Evolutionary conservation across 495 filamentous ascomycete species (phyloP), one percentile per base, ranked within the genome.

Genomic region (Podospora bellae-mahoneyi): DNA sequence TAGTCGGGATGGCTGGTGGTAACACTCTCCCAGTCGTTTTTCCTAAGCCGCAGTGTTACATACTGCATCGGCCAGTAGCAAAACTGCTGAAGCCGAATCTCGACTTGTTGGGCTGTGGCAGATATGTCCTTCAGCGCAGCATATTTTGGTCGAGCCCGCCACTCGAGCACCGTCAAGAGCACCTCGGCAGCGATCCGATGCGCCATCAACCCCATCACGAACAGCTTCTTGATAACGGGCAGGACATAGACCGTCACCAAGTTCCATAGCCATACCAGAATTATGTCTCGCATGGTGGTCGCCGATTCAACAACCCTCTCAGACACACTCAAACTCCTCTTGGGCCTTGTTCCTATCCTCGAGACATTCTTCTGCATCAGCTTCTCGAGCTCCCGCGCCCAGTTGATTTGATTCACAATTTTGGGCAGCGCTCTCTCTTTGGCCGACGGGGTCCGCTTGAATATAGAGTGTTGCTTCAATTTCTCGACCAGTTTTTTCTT

Each of bases 41-140:
- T 96, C 57, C 94, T 84, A 69, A 91, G 87, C 13, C 93, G 91
- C 27, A 99, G 78, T 16, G 93, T 98, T 64, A 94, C 81, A 75
- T 99, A 97, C 76, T 98, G 94, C 74, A 96, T 92, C 4, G 94
- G 96, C 94, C 93, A 98, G 76, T 98, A 99, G 79, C 95, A 98
- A 77, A 98, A 98, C 74, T 99, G 95, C 75, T 97, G 94, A 19
- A 99, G 85, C 4, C 95, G 91, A 72, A 99, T 97, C 79, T 99
- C 95, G 44, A 98, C 89, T 76, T 99, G 95, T 76, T 98, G 95
- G n/a, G 95, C 96, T 2, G 94, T 97, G 15, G 95, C 95, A 48
- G 93, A 97, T 16, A 97, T 88, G 77, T 99, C 95, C 73, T 97
- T 98, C 66, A 98, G 78, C 18, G 96, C 95, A 44, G 92, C 90